Percentiles rank a stretch among this genome's conserved stretches.
These are phyloP conservation scores for Dillenia suffruticosa DNA, from an alignment of 164 flowering plant species.

Conservation along the genomic window DNA sequence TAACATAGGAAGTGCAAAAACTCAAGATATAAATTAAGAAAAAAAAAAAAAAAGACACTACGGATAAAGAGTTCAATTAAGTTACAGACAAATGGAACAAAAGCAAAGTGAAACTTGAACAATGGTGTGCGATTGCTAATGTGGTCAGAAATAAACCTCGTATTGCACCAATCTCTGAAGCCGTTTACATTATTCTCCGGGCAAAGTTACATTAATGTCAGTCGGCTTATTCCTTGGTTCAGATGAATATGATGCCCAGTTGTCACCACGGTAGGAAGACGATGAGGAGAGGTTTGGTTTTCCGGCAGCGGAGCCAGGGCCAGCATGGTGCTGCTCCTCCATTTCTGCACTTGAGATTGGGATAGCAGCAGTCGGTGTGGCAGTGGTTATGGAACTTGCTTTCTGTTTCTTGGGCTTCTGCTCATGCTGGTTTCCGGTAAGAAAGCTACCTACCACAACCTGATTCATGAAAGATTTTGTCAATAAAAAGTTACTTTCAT, in stretches of 20 bases:
- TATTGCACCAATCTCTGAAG: background rate
- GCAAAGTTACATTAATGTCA: slow-evolving; percentile 70
- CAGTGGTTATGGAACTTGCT: slow-evolving; percentile 28
- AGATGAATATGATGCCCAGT: slow-evolving; percentile 58
- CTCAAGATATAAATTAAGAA: background rate
- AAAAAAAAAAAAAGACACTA: background rate
- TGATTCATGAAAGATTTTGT: slow-evolving; percentile 15
- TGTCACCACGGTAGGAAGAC: slow-evolving; percentile 58
- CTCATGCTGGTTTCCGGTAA: slow-evolving; percentile 73
- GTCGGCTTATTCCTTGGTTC: slow-evolving; percentile 64
- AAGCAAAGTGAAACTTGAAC: background rate
- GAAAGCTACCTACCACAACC: slow-evolving; percentile 96
- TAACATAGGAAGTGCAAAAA: too few relatives aligned
- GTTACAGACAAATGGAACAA: slow-evolving; percentile 14
- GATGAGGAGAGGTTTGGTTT: slow-evolving; percentile 35
- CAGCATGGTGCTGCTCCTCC: slow-evolving; percentile 33
- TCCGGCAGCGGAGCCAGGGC: slow-evolving; percentile 27
- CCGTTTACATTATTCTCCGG: slow-evolving; percentile 26
- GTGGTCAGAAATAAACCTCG: slow-evolving; percentile 33
- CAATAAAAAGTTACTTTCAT: too few relatives aligned
- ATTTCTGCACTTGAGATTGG: slow-evolving; percentile 56
- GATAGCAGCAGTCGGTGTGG: slow-evolving; percentile 44
- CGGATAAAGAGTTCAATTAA: slow-evolving; percentile 2
- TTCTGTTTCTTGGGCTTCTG: slow-evolving; percentile 77
- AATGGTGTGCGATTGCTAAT: slow-evolving; percentile 3